phyloP scores from a whole-genome alignment of 305 asterid species.

The Fraxinus sp. region DNA sequence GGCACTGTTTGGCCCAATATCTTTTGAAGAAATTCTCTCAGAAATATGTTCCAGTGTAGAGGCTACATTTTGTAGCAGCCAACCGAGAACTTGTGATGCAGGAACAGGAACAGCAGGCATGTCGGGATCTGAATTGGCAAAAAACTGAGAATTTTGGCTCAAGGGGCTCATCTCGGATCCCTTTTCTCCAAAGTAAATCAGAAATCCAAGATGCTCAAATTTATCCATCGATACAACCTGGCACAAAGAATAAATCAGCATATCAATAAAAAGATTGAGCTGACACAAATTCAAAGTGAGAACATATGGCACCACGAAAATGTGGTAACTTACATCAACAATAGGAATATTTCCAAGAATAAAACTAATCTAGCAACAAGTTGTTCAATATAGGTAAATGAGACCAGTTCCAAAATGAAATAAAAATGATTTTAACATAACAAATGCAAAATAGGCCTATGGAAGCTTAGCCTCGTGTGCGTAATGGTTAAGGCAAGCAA shows the following conservation, averaged over 20 bases:
- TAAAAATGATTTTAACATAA: constrained; percentile 5
- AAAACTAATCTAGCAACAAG: not conserved
- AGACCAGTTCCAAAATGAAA: not conserved
- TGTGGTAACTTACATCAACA: not conserved
- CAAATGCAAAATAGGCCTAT: constrained; percentile 15
- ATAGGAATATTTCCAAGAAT: not conserved
- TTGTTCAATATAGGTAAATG: not conserved
- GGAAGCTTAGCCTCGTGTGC: not conserved
- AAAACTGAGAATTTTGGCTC: constrained; percentile 89
- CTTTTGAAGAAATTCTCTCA: constrained; percentile 79
- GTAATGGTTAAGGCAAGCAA: not conserved
- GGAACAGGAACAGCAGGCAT: constrained; percentile 98
- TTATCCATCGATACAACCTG: constrained; percentile 88
- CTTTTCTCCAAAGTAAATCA: constrained; percentile 80
- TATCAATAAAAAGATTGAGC: constrained; percentile 16
- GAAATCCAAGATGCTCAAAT: constrained; percentile 82
- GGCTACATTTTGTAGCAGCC: constrained; percentile 82
- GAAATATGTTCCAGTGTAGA: constrained; percentile 75
- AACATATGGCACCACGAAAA: not conserved
- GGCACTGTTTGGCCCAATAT: constrained; percentile 66
- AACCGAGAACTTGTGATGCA: constrained; percentile 86
- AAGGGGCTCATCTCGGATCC: constrained; percentile 66
- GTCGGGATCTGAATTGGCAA: constrained; percentile 95
- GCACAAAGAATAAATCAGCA: constrained; percentile 22
- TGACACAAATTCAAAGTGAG: not conserved